Conservation (phyloP, 495 filamentous ascomycete genomes). For the Cercophora samala region DNA sequence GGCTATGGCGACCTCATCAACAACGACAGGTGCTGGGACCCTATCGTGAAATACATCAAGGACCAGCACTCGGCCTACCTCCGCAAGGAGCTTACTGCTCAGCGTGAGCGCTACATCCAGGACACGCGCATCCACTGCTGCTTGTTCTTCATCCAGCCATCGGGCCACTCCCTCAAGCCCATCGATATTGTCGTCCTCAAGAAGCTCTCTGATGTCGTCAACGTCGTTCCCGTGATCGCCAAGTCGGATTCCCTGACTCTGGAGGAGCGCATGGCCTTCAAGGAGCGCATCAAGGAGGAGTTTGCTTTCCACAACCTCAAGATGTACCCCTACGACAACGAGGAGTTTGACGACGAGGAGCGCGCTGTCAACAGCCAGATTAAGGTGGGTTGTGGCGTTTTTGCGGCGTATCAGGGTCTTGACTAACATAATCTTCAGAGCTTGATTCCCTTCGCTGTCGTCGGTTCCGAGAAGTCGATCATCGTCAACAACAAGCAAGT, state of each 20-base stretch:
- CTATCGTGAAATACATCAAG: constrained; percentile 99
- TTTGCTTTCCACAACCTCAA: constrained; percentile 99
- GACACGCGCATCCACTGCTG: constrained; percentile 99
- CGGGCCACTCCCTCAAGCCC: constrained; percentile 93
- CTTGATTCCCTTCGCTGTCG: constrained; percentile 96
- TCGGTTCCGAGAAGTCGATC: constrained; percentile 96
- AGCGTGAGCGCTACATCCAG: constrained; percentile 98
- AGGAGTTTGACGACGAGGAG: constrained; percentile 97
- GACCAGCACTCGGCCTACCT: constrained; percentile 99
- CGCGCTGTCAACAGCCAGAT: constrained; percentile 88
- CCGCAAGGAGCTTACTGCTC: constrained; percentile 98
- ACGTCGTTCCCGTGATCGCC: constrained; percentile 97
- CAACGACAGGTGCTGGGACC: constrained; percentile 99
- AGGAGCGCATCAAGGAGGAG: constrained; percentile 99
- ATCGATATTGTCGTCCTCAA: constrained; percentile 99
- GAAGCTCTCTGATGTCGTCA: constrained; percentile 98
- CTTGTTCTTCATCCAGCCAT: constrained; percentile 99
- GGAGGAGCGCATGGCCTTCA: constrained; percentile 93
- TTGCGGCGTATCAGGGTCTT: background rate
- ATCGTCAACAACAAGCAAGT: constrained; percentile 97
- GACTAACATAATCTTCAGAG: constrained; percentile 51
- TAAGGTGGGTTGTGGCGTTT: constrained; percentile 61
- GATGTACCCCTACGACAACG: constrained; percentile 99
- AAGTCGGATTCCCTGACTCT: constrained; percentile 96
- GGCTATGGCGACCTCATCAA: constrained; percentile 94